Conservation (phyloP, 2,329 filamentous ascomycete species). For the Sarocladium strictum region DNA sequence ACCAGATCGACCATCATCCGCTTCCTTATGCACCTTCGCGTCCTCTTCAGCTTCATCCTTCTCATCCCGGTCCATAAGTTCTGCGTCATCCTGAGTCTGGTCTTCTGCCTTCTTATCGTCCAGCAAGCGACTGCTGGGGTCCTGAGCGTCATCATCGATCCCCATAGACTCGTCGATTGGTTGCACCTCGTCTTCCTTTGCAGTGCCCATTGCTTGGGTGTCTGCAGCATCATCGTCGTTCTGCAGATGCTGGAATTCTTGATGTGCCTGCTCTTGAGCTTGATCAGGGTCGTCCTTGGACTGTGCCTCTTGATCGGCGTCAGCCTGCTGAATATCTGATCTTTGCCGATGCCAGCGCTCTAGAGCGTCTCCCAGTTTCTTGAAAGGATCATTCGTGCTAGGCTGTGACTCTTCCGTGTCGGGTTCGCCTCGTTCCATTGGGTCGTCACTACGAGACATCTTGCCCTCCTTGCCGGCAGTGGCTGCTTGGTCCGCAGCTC, state of each 20-base stretch:
- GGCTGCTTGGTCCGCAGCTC: slow-evolving; percentile 57
- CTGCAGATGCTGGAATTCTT: slow-evolving; percentile 90
- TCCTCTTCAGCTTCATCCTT: slow-evolving; percentile 37
- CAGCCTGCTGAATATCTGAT: slow-evolving; percentile 64
- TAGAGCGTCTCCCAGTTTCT: slow-evolving; percentile 87
- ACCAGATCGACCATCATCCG: slow-evolving; percentile 51
- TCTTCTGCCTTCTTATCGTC: slow-evolving; percentile 33
- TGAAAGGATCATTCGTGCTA: slow-evolving; percentile 67
- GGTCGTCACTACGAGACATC: slow-evolving; percentile 41
- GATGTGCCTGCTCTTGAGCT: slow-evolving; percentile 55
- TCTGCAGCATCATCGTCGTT: slow-evolving; percentile 79
- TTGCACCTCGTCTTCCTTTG: slow-evolving; percentile 79
- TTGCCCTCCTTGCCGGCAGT: slow-evolving; percentile 58
- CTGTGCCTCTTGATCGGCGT: slow-evolving; percentile 40
- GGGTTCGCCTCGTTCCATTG: slow-evolving; percentile 13
- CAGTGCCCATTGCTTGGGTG: slow-evolving; percentile 83
- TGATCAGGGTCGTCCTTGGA: slow-evolving; percentile 46
- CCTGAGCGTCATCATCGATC: slow-evolving; percentile 63
- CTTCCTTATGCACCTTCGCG: slow-evolving; percentile 15
- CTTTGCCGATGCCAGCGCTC: slow-evolving; percentile 91
- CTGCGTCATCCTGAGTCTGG: slow-evolving; percentile 20
- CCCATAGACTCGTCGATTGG: slow-evolving; percentile 86
- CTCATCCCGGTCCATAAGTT: slow-evolving; percentile 30
- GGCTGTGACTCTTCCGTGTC: slow-evolving; percentile 28
- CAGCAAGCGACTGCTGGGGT: slow-evolving; percentile 39